These are phyloP conservation scores for Fraxinus paxiana DNA, from an alignment of 305 asterid genomes.

Conservation along the genomic window DNA sequence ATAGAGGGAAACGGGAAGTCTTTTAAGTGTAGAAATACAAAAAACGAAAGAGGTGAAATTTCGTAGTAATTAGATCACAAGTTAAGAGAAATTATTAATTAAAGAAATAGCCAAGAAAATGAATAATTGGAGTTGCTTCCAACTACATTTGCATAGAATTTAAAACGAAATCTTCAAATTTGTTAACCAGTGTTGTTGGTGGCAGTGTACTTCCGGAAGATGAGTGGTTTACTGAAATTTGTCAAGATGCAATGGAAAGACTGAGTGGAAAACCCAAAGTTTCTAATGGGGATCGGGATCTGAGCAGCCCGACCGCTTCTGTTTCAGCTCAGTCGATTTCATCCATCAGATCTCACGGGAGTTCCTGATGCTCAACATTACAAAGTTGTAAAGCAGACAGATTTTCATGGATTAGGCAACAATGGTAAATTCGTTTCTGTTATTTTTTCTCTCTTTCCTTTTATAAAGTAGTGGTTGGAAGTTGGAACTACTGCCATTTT, in stretches of 20 bases:
- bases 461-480: conserved; percentile 19
- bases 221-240: conserved; percentile 78
- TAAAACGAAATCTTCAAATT: not conserved
- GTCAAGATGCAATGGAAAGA: conserved; percentile 85
- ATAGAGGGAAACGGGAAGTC: not conserved
- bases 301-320: conserved; percentile 92
- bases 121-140: not conserved
- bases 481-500: conserved; percentile 9
- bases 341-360: conserved; percentile 86
- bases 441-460: not conserved
- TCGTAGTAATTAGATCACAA: not conserved
- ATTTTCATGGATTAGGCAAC: conserved; percentile 22
- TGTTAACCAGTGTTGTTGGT: conserved; percentile 18
- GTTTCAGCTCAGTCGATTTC: conserved; percentile 94
- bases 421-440: conserved; percentile 17
- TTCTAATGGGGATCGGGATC: conserved; percentile 78
- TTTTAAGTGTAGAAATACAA: not conserved
- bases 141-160: conserved; percentile 2
- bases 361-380: conserved; percentile 45
- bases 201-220: conserved; percentile 90
- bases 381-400: conserved; percentile 39
- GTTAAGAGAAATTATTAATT: not conserved
- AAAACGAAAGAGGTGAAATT: not conserved
- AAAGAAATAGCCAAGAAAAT: not conserved
- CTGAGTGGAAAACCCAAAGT: conserved; percentile 80